Base-by-base conservation (phyloP, 2,329 filamentous ascomycete genomes). In the Podosphaera aphanis region DNA sequence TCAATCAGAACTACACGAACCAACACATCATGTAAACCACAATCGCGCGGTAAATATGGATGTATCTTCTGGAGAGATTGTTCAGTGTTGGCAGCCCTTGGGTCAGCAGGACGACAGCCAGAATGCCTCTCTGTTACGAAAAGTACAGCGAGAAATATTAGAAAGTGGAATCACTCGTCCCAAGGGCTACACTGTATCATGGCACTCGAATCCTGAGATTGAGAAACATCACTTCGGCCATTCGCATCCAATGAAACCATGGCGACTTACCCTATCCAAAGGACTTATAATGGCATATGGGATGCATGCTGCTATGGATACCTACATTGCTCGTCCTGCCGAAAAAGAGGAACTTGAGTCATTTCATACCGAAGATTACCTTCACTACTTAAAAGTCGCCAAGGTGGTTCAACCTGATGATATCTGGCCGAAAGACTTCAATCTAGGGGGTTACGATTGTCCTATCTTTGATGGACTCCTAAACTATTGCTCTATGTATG, bases 181-280 rank as follows among this genome's bases (percentile, higher is more conserved):
- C 1, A 78, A 80, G 58, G 86, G 85, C 53, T 86, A 92, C 64
- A 85, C 73, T 27, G 88, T 98, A 41, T 94, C 88, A 8, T 95
- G 86, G 63, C 90, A 98, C 61, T 84, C 85, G 64, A 94, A 94
- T 57, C 83, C 86, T 1, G 77, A 83, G 49, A 92, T 95, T 60
- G 90, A 98, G 64, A 81, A 82, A 59, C 88, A 95, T 63, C 90
- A 98, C 62, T 98, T 98, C 61, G 90, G 90, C 52, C 80, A 83
- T 64, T 86, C 83, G 8, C 90, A 98, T 66, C 90, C 90, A 18
- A 98, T 98, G 90, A 98, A 98, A 62, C 90, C 90, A 48, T 95
- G 90, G 88, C 83, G 90, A 31, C 67, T 98, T 51, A 94, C 86
- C 15, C 71, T 98, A 46, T 92, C 90, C 47, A 95, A 98, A 62